Evolutionary conservation across 2,329 filamentous ascomycete genomes (phyloP), one percentile per base, ranked within the genome.

Genomic region (Alternaria rosae): DNA sequence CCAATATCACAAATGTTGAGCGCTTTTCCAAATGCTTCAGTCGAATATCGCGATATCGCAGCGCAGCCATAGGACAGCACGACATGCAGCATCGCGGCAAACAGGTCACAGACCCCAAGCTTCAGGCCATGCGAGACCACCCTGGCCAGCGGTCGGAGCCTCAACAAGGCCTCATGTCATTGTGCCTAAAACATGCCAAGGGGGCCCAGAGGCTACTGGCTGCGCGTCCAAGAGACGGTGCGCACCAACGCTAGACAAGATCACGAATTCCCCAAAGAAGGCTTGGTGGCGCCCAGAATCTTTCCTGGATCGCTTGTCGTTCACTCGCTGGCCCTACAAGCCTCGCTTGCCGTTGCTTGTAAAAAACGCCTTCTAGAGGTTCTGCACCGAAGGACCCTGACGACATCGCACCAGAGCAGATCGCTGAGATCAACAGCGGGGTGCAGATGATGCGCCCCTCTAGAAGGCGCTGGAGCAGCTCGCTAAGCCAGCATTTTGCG

Each of bases 131-230:
- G 55, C 53, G 28, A 54, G 54, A 54, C 51, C 55, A 52, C 48
- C 60, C 57, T 61, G 54, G 50, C 53, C 43, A 26, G 50, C 43
- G 38, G 43, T 25, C 57, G 56, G 57, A 66, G 60, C 50, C 67
- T 67, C 67, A 65, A 67, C 59, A 66, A 59, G 35, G 25, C 52
- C 45, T 38, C 53, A 53, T 44, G 57, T 57, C 55, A 61, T 65
- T 43, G 42, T 21, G 17, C 66, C 54, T 25, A 56, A 35, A n/a
- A 32, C 47, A 21, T 35, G 32, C 66, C 57, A 55, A 61, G 45
- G 32, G 23, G 38, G 53, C 47, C 35, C 43, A 59, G 64, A 58
- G 57, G 59, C 54, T 59, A 60, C 59, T 30, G 47, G 57, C 64
- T 62, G 57, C 58, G 60, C 61, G 26, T 23, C 50, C 47, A 51